Percentiles rank a stretch among this genome's conserved stretches.
phyloP scores from a whole-genome alignment of 257 asterid species.

The Fraxinus excelsior region DNA sequence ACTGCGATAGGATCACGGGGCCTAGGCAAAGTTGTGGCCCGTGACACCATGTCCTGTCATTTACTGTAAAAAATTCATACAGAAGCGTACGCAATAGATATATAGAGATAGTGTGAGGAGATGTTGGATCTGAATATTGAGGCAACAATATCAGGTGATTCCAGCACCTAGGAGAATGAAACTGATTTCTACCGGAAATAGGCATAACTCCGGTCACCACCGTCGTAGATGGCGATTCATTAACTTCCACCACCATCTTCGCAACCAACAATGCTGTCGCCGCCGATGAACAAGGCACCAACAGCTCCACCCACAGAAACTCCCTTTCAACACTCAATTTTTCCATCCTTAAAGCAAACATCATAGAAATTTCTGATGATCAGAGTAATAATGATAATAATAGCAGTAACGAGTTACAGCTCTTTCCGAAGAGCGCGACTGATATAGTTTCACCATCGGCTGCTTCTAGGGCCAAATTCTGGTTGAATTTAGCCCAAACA shows the following conservation, averaged over 20 bases:
- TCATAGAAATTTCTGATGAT: slow-evolving; percentile 44
- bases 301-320: slow-evolving; percentile 39
- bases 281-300: slow-evolving; percentile 51
- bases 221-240: slow-evolving; percentile 48
- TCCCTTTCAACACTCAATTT: slow-evolving; percentile 60
- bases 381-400: slow-evolving; percentile 5
- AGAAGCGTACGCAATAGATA: slow-evolving; percentile 20
- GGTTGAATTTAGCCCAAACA: slow-evolving; percentile 77
- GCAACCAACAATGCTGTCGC: slow-evolving; percentile 40
- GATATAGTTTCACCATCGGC: slow-evolving; percentile 19
- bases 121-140: slow-evolving; percentile 91
- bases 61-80: neutral
- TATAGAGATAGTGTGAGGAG: slow-evolving; percentile 15
- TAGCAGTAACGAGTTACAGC: slow-evolving; percentile 48
- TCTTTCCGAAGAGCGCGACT: slow-evolving; percentile 44
- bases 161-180: slow-evolving; percentile 39
- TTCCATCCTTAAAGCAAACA: slow-evolving; percentile 50
- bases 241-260: slow-evolving; percentile 55
- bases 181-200: slow-evolving; percentile 29
- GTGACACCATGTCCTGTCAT: slow-evolving; percentile 22
- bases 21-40: too few species aligned
- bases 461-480: slow-evolving; percentile 36
- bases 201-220: slow-evolving; percentile 5
- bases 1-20: too few species aligned
- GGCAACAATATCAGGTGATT: slow-evolving; percentile 45